These are phyloP conservation scores for Geosiphon pyriformis DNA, from an alignment of 192 early-diverging fungal genomes.

Conservation along the genomic window DNA sequence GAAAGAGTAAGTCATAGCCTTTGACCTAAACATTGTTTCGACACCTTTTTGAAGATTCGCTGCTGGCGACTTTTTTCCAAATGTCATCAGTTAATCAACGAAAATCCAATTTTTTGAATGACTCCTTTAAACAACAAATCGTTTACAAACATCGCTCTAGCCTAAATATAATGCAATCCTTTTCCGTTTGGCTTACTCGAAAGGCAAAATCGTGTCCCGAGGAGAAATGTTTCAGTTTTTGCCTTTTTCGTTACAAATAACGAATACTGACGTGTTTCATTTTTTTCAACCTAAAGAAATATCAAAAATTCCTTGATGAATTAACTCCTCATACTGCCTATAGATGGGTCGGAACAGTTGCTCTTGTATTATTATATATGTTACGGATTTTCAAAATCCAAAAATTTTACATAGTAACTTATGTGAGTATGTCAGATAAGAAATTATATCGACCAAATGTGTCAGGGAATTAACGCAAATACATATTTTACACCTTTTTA, in stretches of 20 bases:
- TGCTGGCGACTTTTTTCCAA: background rate
- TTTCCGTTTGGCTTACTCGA: background rate
- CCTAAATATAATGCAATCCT: background rate
- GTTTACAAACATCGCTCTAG: background rate
- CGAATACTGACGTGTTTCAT: background rate
- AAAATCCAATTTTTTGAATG: background rate
- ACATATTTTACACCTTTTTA: background rate
- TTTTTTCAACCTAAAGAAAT: conserved; percentile 47
- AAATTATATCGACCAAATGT: too few relatives aligned
- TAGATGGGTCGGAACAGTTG: conserved; percentile 70
- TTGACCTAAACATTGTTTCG: too few relatives aligned
- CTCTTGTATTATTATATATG: conserved; percentile 61
- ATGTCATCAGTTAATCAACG: background rate
- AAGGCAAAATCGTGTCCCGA: background rate
- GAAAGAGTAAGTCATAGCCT: conserved; percentile 11
- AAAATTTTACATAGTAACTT: conserved; percentile 97
- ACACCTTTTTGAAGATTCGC: background rate
- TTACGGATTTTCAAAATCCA: conserved; percentile 74
- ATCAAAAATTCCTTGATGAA: conserved; percentile 76
- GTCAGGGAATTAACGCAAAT: background rate
- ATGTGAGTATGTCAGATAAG: conserved; percentile 41
- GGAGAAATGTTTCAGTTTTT: too few relatives aligned
- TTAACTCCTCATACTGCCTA: conserved; percentile 68
- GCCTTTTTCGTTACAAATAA: background rate
- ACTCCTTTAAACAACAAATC: background rate